Evolutionary conservation across 305 asterid species (phyloP).

Genomic region (Fraxinus greggii): DNA sequence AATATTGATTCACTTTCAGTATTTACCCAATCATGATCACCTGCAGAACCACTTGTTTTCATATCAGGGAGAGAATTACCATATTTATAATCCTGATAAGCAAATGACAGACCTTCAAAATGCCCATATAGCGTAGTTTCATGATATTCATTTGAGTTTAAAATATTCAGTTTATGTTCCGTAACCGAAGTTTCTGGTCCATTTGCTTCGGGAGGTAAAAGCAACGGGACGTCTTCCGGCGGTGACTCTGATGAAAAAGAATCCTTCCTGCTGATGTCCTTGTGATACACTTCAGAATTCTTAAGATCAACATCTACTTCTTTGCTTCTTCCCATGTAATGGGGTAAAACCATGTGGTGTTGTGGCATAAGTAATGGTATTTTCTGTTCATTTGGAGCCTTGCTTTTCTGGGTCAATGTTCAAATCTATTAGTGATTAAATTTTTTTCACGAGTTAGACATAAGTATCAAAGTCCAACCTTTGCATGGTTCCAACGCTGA

Average conservation of each 20-base stretch:
- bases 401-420: slow-evolving; percentile 63
- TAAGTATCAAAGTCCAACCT: slow-evolving; percentile 37
- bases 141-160: slow-evolving; percentile 26
- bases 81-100: slow-evolving; percentile 22
- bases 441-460: slow-evolving; percentile 9
- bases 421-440: slow-evolving; percentile 35
- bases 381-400: slow-evolving; percentile 81
- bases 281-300: slow-evolving; percentile 31
- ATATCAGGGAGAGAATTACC: slow-evolving; percentile 20
- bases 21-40: slow-evolving; percentile 25
- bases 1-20: slow-evolving; percentile 27
- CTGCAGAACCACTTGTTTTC: slow-evolving; percentile 20
- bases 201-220: slow-evolving; percentile 83
- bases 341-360: slow-evolving; percentile 97
- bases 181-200: slow-evolving; percentile 32
- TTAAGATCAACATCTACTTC: slow-evolving; percentile 43
- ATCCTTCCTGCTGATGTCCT: slow-evolving; percentile 39
- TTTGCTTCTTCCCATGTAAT: slow-evolving; percentile 83
- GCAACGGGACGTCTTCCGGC: slow-evolving; percentile 73
- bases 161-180: slow-evolving; percentile 35
- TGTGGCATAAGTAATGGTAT: slow-evolving; percentile 94
- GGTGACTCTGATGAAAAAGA: slow-evolving; percentile 66
- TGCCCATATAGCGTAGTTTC: slow-evolving; percentile 24
- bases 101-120: slow-evolving; percentile 29
- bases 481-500: slow-evolving; percentile 98